A percentile compares a stretch with the other conserved stretches of the same genome.
phyloP scores from a whole-genome alignment of 1,284 basidiomycete species.

The Cutaneotrichosporon dermatis region DNA sequence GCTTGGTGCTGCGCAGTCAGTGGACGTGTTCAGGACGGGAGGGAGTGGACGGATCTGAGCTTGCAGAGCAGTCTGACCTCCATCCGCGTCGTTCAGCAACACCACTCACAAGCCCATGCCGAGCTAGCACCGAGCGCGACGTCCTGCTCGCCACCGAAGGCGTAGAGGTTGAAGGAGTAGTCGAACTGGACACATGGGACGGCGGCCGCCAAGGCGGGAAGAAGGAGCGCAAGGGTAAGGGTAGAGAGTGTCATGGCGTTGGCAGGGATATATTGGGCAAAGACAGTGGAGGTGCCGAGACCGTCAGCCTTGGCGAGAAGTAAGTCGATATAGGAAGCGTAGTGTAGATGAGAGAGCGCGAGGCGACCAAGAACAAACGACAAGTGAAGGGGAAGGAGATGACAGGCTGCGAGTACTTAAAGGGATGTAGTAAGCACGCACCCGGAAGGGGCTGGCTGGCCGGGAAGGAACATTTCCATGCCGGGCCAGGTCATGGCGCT shows the following conservation, averaged over 20 bases:
- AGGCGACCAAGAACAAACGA: no score
- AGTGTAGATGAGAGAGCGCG: no score
- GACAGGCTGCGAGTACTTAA: no score
- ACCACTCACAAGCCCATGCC: conserved; percentile 44
- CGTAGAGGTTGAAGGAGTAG: conserved; percentile 44
- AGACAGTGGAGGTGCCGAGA: background rate
- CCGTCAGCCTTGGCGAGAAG: no score
- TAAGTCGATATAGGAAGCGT: no score
- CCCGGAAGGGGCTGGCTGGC: no score
- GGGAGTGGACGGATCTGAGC: background rate
- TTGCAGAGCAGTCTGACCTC: background rate
- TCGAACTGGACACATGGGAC: conserved; percentile 48
- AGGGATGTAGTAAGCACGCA: no score
- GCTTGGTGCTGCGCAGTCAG: conserved; percentile 30
- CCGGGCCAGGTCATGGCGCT: no score
- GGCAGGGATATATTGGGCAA: background rate
- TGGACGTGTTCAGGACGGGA: background rate
- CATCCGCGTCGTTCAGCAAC: no score
- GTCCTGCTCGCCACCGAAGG: conserved; percentile 47
- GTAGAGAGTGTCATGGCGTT: conserved; percentile 14
- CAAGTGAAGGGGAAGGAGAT: no score
- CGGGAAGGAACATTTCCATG: no score
- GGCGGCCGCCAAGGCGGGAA: conserved; percentile 30
- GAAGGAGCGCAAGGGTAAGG: conserved; percentile 26
- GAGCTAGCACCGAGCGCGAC: conserved; percentile 41